Evolutionary conservation across 2,329 filamentous ascomycete genomes (phyloP).

Genomic region (Xylaria sp.): DNA sequence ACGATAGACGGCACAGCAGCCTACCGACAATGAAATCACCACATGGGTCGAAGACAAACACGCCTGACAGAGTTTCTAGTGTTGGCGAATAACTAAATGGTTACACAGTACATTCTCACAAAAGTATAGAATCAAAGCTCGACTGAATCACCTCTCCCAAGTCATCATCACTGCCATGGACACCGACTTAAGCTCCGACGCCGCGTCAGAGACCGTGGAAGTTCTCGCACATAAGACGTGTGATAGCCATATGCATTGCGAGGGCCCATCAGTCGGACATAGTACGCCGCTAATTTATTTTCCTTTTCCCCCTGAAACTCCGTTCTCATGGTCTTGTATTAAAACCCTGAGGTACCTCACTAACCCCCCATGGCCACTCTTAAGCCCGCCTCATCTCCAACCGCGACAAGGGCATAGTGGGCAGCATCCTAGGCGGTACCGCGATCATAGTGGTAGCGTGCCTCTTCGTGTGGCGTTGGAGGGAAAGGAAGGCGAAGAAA

Average conservation of each 20-base stretch:
- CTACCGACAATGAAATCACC: too few relatives aligned
- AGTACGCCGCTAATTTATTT: neutral
- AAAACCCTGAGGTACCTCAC: too few relatives aligned
- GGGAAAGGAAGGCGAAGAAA: neutral
- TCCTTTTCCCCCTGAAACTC: too few relatives aligned
- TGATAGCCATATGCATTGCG: slow-evolving; percentile 10
- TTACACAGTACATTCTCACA: too few relatives aligned
- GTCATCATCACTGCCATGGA: slow-evolving; percentile 2
- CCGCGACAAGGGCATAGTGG: slow-evolving; percentile 16
- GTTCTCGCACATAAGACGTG: slow-evolving; percentile 15
- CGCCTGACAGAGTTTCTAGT: too few relatives aligned
- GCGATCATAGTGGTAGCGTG: neutral
- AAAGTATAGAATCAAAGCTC: neutral
- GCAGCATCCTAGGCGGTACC: neutral
- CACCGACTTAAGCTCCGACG: neutral
- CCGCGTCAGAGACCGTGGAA: neutral
- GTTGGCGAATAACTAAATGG: too few relatives aligned
- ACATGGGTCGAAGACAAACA: too few relatives aligned
- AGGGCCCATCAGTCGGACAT: slow-evolving; percentile 14
- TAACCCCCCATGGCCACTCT: neutral
- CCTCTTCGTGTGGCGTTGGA: neutral
- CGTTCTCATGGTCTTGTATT: too few relatives aligned
- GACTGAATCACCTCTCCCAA: too few relatives aligned
- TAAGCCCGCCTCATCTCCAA: slow-evolving; percentile 13
- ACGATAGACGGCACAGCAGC: too few relatives aligned